These are phyloP conservation scores for Vaccinium macrocarpon DNA, from an alignment of 148 eudicot genomes.

Conservation along the genomic window DNA sequence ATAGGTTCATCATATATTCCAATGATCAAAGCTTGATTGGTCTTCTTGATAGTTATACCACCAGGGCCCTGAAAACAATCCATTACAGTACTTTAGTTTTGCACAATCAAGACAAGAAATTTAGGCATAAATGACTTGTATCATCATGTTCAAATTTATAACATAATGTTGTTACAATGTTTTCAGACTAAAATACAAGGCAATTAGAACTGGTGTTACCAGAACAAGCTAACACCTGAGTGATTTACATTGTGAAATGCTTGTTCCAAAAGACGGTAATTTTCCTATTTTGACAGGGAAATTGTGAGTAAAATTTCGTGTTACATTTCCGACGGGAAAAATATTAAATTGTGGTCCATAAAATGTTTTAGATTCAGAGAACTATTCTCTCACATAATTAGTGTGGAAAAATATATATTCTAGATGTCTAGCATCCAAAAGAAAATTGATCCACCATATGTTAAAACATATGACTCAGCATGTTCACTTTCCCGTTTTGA, in stretches of 20 bases:
- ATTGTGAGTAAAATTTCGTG: background rate
- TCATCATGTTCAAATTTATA: background rate
- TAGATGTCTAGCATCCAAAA: background rate
- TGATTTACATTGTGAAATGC: background rate
- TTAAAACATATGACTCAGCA: background rate
- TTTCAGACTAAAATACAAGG: background rate
- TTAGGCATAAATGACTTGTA: background rate
- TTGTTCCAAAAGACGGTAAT: background rate
- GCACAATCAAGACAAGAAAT: background rate
- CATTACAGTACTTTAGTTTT: background rate
- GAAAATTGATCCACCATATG: background rate
- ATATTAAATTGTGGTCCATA: background rate
- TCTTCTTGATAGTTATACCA: slow-evolving; percentile 43
- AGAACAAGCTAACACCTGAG: background rate
- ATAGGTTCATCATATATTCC: slow-evolving; percentile 45
- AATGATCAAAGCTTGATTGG: slow-evolving; percentile 33
- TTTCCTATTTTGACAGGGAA: background rate
- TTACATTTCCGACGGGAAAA: background rate
- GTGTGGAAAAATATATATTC: background rate
- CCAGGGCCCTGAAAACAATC: slow-evolving; percentile 37
- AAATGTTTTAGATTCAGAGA: background rate
- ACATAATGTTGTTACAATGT: background rate
- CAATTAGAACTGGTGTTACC: background rate
- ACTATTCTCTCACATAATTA: background rate
- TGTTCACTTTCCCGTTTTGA: background rate